Base-by-base conservation (phyloP, 257 asterid genomes). In the Plantago ovata region DNA sequence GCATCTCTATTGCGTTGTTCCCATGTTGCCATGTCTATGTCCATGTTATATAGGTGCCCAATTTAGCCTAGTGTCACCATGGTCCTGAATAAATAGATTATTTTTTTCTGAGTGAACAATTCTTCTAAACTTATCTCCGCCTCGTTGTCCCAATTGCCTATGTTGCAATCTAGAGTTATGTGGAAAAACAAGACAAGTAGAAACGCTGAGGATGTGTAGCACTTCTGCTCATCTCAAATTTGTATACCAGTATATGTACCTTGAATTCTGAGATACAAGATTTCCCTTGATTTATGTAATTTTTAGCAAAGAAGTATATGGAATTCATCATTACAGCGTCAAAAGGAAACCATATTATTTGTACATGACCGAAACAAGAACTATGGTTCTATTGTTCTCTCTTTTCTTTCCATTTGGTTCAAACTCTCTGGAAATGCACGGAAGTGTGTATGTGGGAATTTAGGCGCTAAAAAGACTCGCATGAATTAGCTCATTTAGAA, bases 381-480 rank as follows among this genome's bases (percentile, higher is more conserved):
- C 60, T 62, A 40, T 22, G 41, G 18, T 24, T 20, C 38, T 18
- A 20, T 1, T 50, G 56, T n/a, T 53, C 14, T 24, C 39, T 38
- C 38, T 52, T 53, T 66, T 62, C 64, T 15, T 55, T 18, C 36
- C 21, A n/a, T 63, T 56, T 62, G 63, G 22, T 56, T 56, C 55
- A 38, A n/a, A 32, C 38, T 50, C 53, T 23, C 58, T 10, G 22
- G 24, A 38, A 38, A 53, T 54, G 60, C 52, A 38, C 23, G n/a
- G 44, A 50, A 47, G 7, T 56, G 13, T 56, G 55, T 42, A 28
- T 28, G 40, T 60, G 0, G 23, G 38, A 38, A 24, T 19, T 33
- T 24, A 18, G 44, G 49, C 24, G 56, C 67, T 47, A 44, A 47
- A 43, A 49, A 23, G 38, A 15, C 14, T 14, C 43, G 28, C 43